Percentiles rank a stretch among this genome's conserved stretches.
These are phyloP conservation scores for Rosa lucieae DNA, from an alignment of 306 rosid genomes.

Conservation along the genomic window DNA sequence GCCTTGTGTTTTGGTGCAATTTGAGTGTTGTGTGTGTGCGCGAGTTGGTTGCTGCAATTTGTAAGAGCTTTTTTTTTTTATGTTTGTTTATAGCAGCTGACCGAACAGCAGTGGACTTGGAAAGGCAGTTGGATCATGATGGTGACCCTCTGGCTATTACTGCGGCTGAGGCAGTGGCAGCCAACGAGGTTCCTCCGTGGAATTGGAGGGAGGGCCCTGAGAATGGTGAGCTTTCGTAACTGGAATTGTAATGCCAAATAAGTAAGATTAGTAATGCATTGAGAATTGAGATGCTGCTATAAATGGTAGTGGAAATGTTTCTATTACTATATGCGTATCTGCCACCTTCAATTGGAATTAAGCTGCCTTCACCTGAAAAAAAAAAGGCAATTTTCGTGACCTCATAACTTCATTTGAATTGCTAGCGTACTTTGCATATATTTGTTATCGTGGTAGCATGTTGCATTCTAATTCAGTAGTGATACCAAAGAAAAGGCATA, in stretches of 20 bases:
- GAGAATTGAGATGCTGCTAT: background rate
- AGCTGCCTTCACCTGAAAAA: background rate
- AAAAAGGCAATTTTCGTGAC: background rate
- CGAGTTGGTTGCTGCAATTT: background rate
- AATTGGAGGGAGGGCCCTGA: constrained; percentile 85
- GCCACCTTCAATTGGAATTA: background rate
- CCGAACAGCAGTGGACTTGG: constrained; percentile 71
- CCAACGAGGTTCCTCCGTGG: constrained; percentile 81
- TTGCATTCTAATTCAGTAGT: background rate
- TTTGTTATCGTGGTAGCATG: background rate
- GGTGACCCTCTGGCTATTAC: constrained; percentile 85
- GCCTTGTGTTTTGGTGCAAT: background rate
- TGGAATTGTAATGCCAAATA: background rate
- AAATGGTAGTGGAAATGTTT: background rate
- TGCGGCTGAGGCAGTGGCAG: constrained; percentile 71
- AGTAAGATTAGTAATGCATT: background rate
- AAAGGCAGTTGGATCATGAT: constrained; percentile 77
- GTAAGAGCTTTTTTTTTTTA: background rate
- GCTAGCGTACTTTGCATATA: background rate
- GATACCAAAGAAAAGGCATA: background rate
- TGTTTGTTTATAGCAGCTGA: constrained; percentile 47
- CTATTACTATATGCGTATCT: background rate
- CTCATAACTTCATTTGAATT: background rate
- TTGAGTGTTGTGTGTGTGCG: background rate
- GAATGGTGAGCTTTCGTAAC: constrained; percentile 48